Evolutionary conservation across 495 filamentous ascomycete genomes (phyloP), one percentile per base, ranked within the genome.

Genomic region (Polyplosphaeria fusca): DNA sequence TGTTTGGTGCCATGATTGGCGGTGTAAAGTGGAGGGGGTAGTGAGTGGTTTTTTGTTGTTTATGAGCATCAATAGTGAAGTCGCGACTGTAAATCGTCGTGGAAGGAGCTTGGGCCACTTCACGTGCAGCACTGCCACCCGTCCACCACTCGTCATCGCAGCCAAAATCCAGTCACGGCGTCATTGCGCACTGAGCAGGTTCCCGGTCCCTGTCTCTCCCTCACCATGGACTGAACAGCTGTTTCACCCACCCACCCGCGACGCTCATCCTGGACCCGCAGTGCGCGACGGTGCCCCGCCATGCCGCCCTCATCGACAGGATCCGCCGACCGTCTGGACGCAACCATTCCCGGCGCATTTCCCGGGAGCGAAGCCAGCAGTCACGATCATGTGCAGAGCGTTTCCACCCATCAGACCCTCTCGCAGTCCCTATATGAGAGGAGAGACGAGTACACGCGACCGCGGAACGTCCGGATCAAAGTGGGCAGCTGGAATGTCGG

Each of bases 401-500:
- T 62, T 22, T 60, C 61, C 5, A 62, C 65, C 0, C 67, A 71
- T 47, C 76, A 58, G 54, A 77, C 77, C 39, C 71, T 87, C 2
- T 76, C 80, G 5, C 77, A 83, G 47, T 80, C 79, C 2, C 69
- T 97, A 16, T 80, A 82, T 67, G 83, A 85, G 11, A 77, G 93
- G 38, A 82, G 83, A 56, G 71, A 81, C 32, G 91, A 96, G 64
- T 99, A 90, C 67, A 85, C 84, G 7, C 79, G 78, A 12, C 78
- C 83, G 26, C 78, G 79, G 50, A 78, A 79, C 25, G 80, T 96
- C 49, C 82, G 81, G 52, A 79, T 97, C 62, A 96, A 95, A 65
- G 76, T 96, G 20, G 93, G 91, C 4, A 85, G 86, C 1, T 99
- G 94, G 94, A 99, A 99, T 71, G 89, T 96, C 24, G 94, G 90